Percentiles rank a stretch among this genome's conserved stretches.
Conservation (phyloP, 2,329 filamentous ascomycete species). For the Whalleya microplaca region DNA sequence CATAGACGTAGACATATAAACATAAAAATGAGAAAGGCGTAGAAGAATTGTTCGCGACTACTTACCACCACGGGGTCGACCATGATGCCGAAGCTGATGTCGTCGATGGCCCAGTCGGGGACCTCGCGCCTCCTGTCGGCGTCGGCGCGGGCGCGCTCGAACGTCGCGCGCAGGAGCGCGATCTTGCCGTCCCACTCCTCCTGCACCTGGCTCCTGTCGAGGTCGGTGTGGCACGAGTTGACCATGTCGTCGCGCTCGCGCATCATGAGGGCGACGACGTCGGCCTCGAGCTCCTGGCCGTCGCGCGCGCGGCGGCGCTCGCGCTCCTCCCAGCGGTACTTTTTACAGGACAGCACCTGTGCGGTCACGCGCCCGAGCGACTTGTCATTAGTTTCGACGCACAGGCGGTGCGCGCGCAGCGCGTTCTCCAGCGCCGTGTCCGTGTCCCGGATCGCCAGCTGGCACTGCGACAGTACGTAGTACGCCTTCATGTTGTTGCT, state of each 20-base stretch:
- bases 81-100: conserved; percentile 76
- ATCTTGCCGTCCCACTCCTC: conserved; percentile 54
- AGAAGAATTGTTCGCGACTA: conserved; percentile 16
- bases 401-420: conserved; percentile 72
- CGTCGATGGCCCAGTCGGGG: conserved; percentile 77
- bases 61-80: conserved; percentile 67
- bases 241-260: conserved; percentile 48
- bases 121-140: conserved; percentile 59
- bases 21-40: background rate
- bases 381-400: conserved; percentile 64
- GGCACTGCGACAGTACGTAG: conserved; percentile 82
- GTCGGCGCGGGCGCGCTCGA: conserved; percentile 53
- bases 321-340: conserved; percentile 78
- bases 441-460: conserved; percentile 72
- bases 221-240: conserved; percentile 27
- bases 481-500: conserved; percentile 76
- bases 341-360: conserved; percentile 79
- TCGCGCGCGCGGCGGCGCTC: conserved; percentile 66
- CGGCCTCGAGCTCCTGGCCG: conserved; percentile 60
- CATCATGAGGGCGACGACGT: conserved; percentile 59
- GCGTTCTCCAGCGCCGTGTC: conserved; percentile 75
- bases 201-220: conserved; percentile 51
- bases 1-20: no score
- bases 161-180: conserved; percentile 48
- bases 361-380: conserved; percentile 72